Base-by-base conservation (phyloP, 805 yeast genomes). In the Candida wancherniae region DNA sequence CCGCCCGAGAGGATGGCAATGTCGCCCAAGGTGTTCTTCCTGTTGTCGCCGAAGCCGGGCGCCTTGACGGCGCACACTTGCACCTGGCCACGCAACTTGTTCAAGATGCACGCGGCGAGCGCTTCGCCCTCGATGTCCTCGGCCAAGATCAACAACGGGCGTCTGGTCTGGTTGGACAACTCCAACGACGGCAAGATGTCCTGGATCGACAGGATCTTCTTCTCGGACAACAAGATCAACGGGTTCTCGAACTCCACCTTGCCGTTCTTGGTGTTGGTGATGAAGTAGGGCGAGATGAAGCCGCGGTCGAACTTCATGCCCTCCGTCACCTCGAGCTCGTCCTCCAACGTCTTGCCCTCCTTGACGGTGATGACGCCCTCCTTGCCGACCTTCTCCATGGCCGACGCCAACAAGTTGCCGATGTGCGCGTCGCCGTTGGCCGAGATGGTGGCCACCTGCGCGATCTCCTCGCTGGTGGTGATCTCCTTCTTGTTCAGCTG, bases 251-350 rank as follows among this genome's bases (percentile, higher is more conserved):
- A 84, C 69, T 88, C 97, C 37, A 85, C 94, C 71, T 90, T 92
- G 55, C 92, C 95, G 37, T 61, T 71, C 70, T 87, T 92, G 55
- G 95, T 75, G 60, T 88, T 87, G 48, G 96, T 86, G 65, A 88
- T 86, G 64, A 90, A 90, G 72, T 92, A 88, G 28, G 97, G 97
- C 26, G 95, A 85, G 55, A 90, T 85, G 74, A 75, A 92, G 50
- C 97, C 97, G 57, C 97, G 84, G 69, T 87, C 96, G 57, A 92
- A 90, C 68, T 90, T 80, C 95, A 90, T 86, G 67, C 98, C 98
- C 70, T 90, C 97, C 40, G 71, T 92, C 40, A 90, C 94, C 67
- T 88, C 97, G 50, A 90, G 77, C 63, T 86, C 95, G 60, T 90
- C 98, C 61, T 84, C 95, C 51, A 90, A 71, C 49, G 97, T 92